These are phyloP conservation scores for Cornus kousa DNA, from an alignment of 148 eudicot genomes.

Conservation along the genomic window DNA sequence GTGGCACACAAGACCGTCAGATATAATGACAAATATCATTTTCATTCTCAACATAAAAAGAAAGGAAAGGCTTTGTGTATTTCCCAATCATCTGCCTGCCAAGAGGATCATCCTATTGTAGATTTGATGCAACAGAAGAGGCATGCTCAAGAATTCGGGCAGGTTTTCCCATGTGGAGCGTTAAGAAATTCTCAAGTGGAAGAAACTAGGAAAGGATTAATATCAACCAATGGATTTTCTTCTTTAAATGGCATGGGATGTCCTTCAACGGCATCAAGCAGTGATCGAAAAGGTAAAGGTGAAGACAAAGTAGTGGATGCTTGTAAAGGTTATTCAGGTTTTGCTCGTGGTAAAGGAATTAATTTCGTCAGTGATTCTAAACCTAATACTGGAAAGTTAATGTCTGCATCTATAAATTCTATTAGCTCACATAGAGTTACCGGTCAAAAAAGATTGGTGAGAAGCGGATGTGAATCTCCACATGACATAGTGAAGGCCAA, in stretches of 20 bases:
- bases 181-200: slow-evolving; percentile 16
- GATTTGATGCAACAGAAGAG: slow-evolving; percentile 25
- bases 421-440: slow-evolving; percentile 25
- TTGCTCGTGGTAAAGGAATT: slow-evolving; percentile 23
- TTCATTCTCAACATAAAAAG: slow-evolving; percentile 19
- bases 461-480: slow-evolving; percentile 88
- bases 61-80: slow-evolving; percentile 25
- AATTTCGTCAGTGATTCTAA: slow-evolving; percentile 18
- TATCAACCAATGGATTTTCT: slow-evolving; percentile 16
- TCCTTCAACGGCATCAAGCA: slow-evolving; percentile 15
- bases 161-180: slow-evolving; percentile 17
- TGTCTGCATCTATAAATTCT: slow-evolving; percentile 27
- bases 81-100: slow-evolving; percentile 17
- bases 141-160: slow-evolving; percentile 9
- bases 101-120: slow-evolving; percentile 16
- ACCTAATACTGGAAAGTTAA: slow-evolving; percentile 23
- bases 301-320: slow-evolving; percentile 37
- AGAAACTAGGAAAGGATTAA: slow-evolving; percentile 22
- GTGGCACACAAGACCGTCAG: slow-evolving; percentile 22
- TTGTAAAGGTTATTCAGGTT: slow-evolving; percentile 26
- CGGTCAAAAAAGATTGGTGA: slow-evolving; percentile 60
- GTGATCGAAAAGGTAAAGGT: slow-evolving; percentile 43
- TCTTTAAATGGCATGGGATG: slow-evolving; percentile 18
- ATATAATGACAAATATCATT: slow-evolving; percentile 21
- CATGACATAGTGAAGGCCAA: slow-evolving; percentile 65